A percentile compares a stretch with the other conserved stretches of the same genome.
These are phyloP conservation scores for Acidomyces sp. DNA, from an alignment of 495 filamentous ascomycete genomes.

Conservation along the genomic window DNA sequence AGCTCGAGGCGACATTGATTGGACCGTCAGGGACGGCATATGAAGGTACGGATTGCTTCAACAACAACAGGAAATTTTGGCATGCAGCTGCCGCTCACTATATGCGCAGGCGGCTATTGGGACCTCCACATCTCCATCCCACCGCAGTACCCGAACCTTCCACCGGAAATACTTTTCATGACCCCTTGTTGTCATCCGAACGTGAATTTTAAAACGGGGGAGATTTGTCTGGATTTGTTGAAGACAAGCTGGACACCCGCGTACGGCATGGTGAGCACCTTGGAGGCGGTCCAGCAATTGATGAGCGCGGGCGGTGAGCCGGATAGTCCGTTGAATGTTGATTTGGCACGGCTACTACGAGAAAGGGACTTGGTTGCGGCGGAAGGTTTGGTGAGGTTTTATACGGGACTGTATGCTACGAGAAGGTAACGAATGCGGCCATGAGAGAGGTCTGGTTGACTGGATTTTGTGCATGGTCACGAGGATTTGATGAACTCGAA, in stretches of 20 bases:
- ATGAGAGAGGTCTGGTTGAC: too few species aligned
- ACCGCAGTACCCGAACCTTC: constrained; percentile 58
- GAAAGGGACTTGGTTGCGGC: constrained; percentile 64
- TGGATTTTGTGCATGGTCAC: too few species aligned
- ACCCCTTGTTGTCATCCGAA: constrained; percentile 83
- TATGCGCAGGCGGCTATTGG: constrained; percentile 60
- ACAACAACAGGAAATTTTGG: too few species aligned
- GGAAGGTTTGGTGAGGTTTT: constrained; percentile 70
- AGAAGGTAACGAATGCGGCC: not conserved
- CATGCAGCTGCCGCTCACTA: too few species aligned
- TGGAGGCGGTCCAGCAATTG: constrained; percentile 67
- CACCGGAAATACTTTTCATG: constrained; percentile 63
- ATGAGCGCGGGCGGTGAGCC: constrained; percentile 55
- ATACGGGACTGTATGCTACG: constrained; percentile 33
- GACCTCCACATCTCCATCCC: constrained; percentile 67
- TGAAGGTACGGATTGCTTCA: constrained; percentile 46
- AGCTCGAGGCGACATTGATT: constrained; percentile 70
- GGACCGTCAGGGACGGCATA: constrained; percentile 57
- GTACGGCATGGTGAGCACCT: constrained; percentile 63
- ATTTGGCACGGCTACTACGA: constrained; percentile 66
- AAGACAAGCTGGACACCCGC: constrained; percentile 71
- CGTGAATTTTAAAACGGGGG: constrained; percentile 64
- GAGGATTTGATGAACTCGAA: too few species aligned
- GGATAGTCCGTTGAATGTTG: constrained; percentile 80
- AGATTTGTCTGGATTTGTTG: constrained; percentile 86